A percentile compares a stretch with the other conserved stretches of the same genome.
Conservation (phyloP, 352 stramenopile species). For the Pythium insidiosum region DNA sequence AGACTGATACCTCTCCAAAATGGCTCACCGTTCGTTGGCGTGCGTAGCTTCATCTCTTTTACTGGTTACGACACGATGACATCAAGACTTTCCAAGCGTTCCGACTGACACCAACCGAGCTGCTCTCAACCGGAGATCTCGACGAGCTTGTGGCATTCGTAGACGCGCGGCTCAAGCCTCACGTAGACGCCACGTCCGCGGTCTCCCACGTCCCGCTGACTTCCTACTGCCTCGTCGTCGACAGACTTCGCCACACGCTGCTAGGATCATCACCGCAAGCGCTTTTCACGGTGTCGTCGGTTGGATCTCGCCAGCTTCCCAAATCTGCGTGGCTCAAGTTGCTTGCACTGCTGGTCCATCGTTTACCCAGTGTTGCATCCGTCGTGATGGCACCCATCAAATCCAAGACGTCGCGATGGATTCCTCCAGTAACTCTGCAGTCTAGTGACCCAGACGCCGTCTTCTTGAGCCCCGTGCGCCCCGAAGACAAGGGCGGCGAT, state of each 20-base stretch:
- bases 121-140: constrained; percentile 13
- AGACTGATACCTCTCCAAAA: too few species aligned
- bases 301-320: too few species aligned
- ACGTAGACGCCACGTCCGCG: constrained; percentile 3
- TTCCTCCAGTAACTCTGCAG: constrained; percentile 29
- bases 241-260: constrained; percentile 22
- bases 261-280: constrained; percentile 4
- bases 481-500: constrained; percentile 20
- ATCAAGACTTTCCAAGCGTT: background rate
- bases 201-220: too few species aligned
- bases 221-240: constrained; percentile 30
- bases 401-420: too few species aligned
- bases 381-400: too few species aligned
- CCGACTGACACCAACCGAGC: background rate
- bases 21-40: background rate
- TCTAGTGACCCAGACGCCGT: constrained; percentile 23
- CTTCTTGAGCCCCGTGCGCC: constrained; percentile 20
- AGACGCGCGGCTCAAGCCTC: constrained; percentile 2
- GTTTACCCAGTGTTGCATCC: constrained; percentile 11
- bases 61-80: constrained; percentile 16
- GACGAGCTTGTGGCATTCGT: constrained; percentile 8
- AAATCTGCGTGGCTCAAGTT: too few species aligned
- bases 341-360: constrained; percentile 17
- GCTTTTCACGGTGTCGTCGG: background rate
- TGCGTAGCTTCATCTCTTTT: constrained; percentile 32